phyloP scores from a whole-genome alignment of 31 red algal genomes.

The Porphyra umbilicalis region DNA sequence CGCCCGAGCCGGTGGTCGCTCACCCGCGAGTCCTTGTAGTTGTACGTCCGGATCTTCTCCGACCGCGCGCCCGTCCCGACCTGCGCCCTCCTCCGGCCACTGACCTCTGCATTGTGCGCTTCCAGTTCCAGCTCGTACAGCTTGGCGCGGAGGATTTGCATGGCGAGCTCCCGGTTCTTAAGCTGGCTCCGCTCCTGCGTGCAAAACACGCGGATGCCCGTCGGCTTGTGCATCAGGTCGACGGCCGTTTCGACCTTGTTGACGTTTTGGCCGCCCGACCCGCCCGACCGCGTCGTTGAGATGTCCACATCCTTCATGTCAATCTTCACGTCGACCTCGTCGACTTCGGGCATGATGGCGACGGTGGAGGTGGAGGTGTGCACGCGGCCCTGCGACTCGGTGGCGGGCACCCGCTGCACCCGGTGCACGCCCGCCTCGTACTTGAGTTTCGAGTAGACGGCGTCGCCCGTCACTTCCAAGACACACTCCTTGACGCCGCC shows the following conservation, averaged over 20 bases:
- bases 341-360: conserved; percentile 91
- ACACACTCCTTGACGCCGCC: conserved; percentile 91
- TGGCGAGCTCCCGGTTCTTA: conserved; percentile 87
- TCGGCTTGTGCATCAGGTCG: conserved; percentile 91
- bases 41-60: conserved; percentile 99
- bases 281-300: conserved; percentile 91
- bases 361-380: conserved; percentile 94
- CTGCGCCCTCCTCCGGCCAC: conserved; percentile 70
- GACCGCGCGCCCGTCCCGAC: conserved; percentile 93
- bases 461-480: conserved; percentile 78
- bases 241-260: conserved; percentile 99
- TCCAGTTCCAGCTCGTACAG: conserved; percentile 87
- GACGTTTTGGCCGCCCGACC: conserved; percentile 97
- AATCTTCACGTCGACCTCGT: conserved; percentile 95
- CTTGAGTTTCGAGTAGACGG: conserved; percentile 89
- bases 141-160: conserved; percentile 95
- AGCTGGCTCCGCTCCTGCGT: conserved; percentile 95
- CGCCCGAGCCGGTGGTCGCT: conserved; percentile 92
- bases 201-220: conserved; percentile 94
- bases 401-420: conserved; percentile 86
- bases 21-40: conserved; percentile 90
- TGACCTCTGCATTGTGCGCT: conserved; percentile 75
- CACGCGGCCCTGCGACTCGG: conserved; percentile 82
- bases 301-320: conserved; percentile 93
- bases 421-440: conserved; percentile 98